Conservation (phyloP, 106 monocot species). For the Chionographis japonica region DNA sequence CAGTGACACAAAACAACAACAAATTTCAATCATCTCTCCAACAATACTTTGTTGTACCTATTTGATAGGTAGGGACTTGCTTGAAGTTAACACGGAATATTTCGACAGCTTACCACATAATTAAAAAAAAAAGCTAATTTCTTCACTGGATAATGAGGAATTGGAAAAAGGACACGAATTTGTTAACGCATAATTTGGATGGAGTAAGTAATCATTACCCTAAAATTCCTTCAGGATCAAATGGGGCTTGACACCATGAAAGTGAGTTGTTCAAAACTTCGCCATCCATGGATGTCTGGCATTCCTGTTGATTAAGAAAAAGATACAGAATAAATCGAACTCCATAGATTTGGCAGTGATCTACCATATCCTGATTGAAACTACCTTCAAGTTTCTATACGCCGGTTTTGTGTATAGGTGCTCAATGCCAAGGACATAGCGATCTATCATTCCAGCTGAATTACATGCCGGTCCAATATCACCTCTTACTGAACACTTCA, state of each 20-base stretch:
- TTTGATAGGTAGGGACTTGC: no score
- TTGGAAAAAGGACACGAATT: no score
- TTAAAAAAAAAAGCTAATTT: no score
- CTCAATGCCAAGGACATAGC: constrained; percentile 58
- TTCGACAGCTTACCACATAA: no score
- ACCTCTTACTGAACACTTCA: constrained; percentile 62
- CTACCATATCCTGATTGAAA: constrained; percentile 3
- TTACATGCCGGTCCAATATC: constrained; percentile 79
- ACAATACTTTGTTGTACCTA: no score
- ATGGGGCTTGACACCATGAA: constrained; percentile 69
- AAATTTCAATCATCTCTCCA: no score
- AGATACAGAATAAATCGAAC: constrained; percentile 5
- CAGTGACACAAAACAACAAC: no score
- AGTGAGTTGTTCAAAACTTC: constrained; percentile 11
- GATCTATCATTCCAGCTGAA: constrained; percentile 72
- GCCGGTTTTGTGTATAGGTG: constrained; percentile 59
- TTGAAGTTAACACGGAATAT: no score
- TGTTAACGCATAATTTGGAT: no score
- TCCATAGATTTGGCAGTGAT: neutral
- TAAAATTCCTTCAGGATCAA: constrained; percentile 73
- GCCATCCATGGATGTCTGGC: constrained; percentile 20
- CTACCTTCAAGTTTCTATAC: constrained; percentile 61
- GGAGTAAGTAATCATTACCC: no score
- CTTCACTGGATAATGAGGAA: no score
- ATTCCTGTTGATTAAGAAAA: constrained; percentile 39